Evolutionary conservation across 83 land plant genomes (phyloP).

Genomic region (Picea abies): DNA sequence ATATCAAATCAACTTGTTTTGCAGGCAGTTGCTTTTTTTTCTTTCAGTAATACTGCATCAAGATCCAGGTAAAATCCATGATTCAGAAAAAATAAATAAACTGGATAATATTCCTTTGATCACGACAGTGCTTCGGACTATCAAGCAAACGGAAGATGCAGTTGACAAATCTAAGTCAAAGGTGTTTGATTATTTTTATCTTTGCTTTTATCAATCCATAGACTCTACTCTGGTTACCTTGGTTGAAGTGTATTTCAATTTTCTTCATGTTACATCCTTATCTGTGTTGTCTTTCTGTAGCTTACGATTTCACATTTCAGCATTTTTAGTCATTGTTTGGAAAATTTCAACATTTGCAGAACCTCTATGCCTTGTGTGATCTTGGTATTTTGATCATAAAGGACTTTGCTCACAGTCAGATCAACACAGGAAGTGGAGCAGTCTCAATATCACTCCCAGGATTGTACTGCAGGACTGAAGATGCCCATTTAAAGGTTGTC

Average conservation of each 20-base stretch:
- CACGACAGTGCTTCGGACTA: conserved; percentile 43
- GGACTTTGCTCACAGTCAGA: conserved; percentile 30
- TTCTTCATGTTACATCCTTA: background rate
- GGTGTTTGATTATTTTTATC: conserved; percentile 21
- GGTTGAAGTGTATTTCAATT: background rate
- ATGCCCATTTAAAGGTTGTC: conserved; percentile 31
- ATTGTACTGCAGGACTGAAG: conserved; percentile 32
- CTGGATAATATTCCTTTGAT: conserved; percentile 34
- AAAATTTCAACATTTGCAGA: conserved; percentile 28
- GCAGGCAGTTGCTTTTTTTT: conserved; percentile 58
- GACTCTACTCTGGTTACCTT: background rate
- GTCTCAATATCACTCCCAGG: conserved; percentile 38
- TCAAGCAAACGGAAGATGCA: conserved; percentile 46
- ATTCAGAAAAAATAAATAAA: conserved; percentile 13
- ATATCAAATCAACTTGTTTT: background rate
- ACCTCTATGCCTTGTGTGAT: conserved; percentile 64
- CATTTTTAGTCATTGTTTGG: conserved; percentile 4
- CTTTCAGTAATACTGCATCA: conserved; percentile 53
- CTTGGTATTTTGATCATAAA: conserved; percentile 57
- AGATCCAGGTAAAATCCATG: conserved; percentile 36
- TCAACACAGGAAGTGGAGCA: conserved; percentile 13
- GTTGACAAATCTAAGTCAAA: conserved; percentile 52
- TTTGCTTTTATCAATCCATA: background rate
- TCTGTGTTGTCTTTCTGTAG: background rate
- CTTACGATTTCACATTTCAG: background rate